Conservation (phyloP, 202 grass and related monocot species). For the Schoenoplectus tabernaemontani region DNA sequence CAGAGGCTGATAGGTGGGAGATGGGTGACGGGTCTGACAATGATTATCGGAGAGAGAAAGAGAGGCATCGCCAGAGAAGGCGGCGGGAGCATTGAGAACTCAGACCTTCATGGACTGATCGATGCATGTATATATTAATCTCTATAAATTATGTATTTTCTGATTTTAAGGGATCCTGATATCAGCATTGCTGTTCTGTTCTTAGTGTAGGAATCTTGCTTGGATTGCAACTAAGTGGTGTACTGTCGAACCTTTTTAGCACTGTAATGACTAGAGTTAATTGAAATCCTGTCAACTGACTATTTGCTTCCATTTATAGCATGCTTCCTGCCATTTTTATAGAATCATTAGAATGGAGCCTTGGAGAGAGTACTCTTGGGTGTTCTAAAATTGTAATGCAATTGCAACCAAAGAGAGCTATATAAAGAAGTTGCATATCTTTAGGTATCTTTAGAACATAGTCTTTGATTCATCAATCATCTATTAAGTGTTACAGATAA, state of each 20-base stretch:
- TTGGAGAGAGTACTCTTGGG: neutral
- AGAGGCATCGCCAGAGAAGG: slow-evolving; percentile 25
- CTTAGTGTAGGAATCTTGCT: neutral
- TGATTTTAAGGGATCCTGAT: neutral
- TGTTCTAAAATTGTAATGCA: neutral
- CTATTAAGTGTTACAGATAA: slow-evolving; percentile 60
- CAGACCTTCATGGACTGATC: neutral
- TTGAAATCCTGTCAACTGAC: neutral
- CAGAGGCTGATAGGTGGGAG: slow-evolving; percentile 34
- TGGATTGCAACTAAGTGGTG: neutral
- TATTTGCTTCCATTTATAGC: neutral
- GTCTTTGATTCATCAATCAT: slow-evolving; percentile 24
- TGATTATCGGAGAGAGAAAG: slow-evolving; percentile 31
- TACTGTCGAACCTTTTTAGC: neutral
- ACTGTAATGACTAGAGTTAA: slow-evolving; percentile 10
- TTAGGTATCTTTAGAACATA: slow-evolving; percentile 8
- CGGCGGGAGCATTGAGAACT: slow-evolving; percentile 26
- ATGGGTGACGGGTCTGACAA: slow-evolving; percentile 36
- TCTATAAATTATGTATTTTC: neutral
- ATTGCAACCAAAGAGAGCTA: neutral
- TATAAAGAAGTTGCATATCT: neutral
- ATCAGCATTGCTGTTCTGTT: neutral
- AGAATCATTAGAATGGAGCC: too few relatives aligned
- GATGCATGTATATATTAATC: slow-evolving; percentile 15
- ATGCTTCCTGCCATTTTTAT: neutral